These are phyloP conservation scores for Zea luxurians DNA, from an alignment of 176 grass and related monocot genomes.

Conservation along the genomic window DNA sequence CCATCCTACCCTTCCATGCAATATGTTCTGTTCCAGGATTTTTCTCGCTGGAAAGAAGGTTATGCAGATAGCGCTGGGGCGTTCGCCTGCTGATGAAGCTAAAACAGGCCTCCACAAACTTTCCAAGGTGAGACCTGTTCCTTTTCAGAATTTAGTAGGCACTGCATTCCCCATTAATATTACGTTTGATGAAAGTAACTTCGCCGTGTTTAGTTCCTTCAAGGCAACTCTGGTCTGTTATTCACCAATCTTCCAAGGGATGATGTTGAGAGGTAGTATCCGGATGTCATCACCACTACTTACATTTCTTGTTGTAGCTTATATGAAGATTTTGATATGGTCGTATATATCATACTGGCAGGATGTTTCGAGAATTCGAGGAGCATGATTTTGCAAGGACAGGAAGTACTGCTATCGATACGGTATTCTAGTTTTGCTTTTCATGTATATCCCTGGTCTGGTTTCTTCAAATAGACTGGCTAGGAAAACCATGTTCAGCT, in stretches of 20 bases:
- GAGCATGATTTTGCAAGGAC: slow-evolving; percentile 87
- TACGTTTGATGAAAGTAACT: slow-evolving; percentile 25
- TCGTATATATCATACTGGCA: slow-evolving; percentile 24
- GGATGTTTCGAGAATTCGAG: slow-evolving; percentile 75
- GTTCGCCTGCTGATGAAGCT: slow-evolving; percentile 74
- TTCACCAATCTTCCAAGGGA: slow-evolving; percentile 80
- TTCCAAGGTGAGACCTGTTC: slow-evolving; percentile 54
- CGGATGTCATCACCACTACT: background rate
- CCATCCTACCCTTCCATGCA: background rate
- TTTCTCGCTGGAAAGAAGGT: slow-evolving; percentile 97
- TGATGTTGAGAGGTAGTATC: slow-evolving; percentile 72
- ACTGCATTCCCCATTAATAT: background rate
- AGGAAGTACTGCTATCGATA: slow-evolving; percentile 63
- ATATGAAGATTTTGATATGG: background rate
- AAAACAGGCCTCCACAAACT: slow-evolving; percentile 71
- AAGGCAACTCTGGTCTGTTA: slow-evolving; percentile 71
- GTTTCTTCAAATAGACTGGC: background rate
- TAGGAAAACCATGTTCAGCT: background rate
- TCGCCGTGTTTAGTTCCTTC: slow-evolving; percentile 56
- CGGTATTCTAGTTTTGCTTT: slow-evolving; percentile 44
- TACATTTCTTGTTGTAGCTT: background rate
- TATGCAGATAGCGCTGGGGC: slow-evolving; percentile 85
- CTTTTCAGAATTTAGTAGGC: background rate
- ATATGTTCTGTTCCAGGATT: slow-evolving; percentile 48
- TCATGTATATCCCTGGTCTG: background rate